Conservation (phyloP, 2,329 filamentous ascomycete species). For the Blastomyces parvus region DNA sequence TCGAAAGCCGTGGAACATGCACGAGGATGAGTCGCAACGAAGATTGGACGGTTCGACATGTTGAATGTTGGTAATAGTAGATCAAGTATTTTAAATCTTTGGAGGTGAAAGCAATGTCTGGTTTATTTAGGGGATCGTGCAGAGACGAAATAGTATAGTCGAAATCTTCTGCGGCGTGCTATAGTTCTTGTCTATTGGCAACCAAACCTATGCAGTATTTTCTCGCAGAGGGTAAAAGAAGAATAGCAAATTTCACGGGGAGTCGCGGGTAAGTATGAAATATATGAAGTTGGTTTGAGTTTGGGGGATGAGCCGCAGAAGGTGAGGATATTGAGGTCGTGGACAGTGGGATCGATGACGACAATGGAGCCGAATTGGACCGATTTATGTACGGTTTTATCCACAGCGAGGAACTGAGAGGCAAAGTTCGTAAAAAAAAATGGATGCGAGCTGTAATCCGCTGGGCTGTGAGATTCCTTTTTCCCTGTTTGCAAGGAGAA, state of each 20-base stretch:
- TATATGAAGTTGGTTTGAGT: not conserved
- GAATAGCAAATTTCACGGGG: not conserved
- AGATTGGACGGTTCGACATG: slow-evolving; percentile 75
- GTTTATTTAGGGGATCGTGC: not conserved
- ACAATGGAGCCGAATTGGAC: not conserved
- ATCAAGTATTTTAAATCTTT: not conserved
- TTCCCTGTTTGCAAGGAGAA: not conserved
- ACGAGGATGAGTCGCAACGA: slow-evolving; percentile 86
- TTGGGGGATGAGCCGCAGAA: not conserved
- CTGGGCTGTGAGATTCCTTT: not conserved
- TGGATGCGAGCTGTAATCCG: not conserved
- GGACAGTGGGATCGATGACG: not conserved
- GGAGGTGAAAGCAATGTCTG: not conserved
- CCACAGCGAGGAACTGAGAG: not conserved
- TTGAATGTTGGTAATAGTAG: slow-evolving; percentile 18
- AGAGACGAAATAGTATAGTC: not conserved
- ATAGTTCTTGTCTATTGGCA: not conserved
- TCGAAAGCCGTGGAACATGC: slow-evolving; percentile 97
- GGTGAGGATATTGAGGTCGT: not conserved
- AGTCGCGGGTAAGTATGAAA: not conserved
- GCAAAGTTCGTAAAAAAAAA: not conserved
- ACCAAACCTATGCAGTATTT: not conserved
- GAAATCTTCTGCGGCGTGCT: not conserved
- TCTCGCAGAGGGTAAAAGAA: not conserved
- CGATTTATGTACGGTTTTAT: not conserved